Base-by-base conservation (phyloP, 2,329 filamentous ascomycete species). In the Aureobasidium leucospermi region DNA sequence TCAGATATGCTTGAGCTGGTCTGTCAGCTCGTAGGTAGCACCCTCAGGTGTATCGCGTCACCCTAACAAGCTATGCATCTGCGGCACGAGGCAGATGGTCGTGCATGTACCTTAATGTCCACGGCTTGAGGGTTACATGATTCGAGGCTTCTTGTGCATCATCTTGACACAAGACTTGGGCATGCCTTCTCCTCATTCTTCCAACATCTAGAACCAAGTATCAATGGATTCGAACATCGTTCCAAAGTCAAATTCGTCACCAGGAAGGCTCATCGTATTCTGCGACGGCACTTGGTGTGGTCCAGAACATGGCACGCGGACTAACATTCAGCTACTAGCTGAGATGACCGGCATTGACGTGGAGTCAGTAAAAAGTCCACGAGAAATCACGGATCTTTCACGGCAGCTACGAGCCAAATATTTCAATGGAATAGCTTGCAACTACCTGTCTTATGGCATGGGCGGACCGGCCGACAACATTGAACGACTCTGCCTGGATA, bases 381-480 rank as follows among this genome's bases (percentile, higher is more conserved):
- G 70, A 52, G 57, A 59, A 3, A 69, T 73, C 16, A 31, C n/a
- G 4, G 59, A 64, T 51, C 13, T 3, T 10, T 8, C 57, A 8
- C 28, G 55, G 6, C 61, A 67, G 31, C 61, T 72, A 15, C 63
- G 65, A 8, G 70, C 70, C 9, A 68, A 68, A n/a, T 72, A 73
- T 59, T 70, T 73, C 59, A 69, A 72, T 63, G 71, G 71, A 31
- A 61, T 70, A 9, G 10, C 8, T 19, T 42, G 28, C 38, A 53
- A 42, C 38, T 53, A 53, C 38, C 32, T 53, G 38, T 42, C 49
- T 31, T 53, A 53, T 32, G 70, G 70, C 29, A 61, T 72, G 2
- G 68, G 69, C 57, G 67, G 68, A 3, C 71, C 70, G 0, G 69
- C 70, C 0, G 68, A 69, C 6, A 65, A 67, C 15, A 71, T 73